Base-by-base conservation (phyloP, 768 basidiomycete species). In the Fomitopsis serialis region DNA sequence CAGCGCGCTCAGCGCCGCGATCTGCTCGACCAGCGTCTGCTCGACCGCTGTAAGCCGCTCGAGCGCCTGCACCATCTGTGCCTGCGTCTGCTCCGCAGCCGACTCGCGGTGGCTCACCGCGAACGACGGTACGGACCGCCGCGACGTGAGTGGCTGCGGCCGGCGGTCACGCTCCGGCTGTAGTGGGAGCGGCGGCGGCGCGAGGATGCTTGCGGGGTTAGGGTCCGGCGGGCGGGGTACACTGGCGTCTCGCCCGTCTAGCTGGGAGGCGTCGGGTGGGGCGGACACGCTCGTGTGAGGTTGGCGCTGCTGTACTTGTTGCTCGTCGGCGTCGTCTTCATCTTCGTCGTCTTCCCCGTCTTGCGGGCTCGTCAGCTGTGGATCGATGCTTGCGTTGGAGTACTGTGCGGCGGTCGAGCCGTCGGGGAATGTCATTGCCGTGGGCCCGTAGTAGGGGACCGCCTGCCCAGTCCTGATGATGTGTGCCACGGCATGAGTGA, bases 11-110 rank as follows among this genome's bases (percentile, higher is more conserved):
- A 67, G 52, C 35, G 58, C 53, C 24, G 52, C 64, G 56, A 78
- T 82, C 15, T 79, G 74, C 23, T 73, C 67, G 49, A 86, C 68
- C 71, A 87, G 72, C 19, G 72, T 73, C 56, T 86, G 83, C 4
- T 82, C 76, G 42, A 85, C 64, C 8, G 42, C 50, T 5, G 77
- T 69, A 22, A 85, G 62, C 56, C 80, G 78, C 12, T 78, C 64
- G 21, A 78, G 65, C 2, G 75, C 56, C 54, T 72, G 74, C 25
- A 81, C 75, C 56, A 1, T 53, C 48, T 35, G 46, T 12, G 24
- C n/a, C 27, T 48, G 46, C 46, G 46, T 17, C 29, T 27, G 32
- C 19, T 45, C 50, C 22, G 45, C 35, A 17, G 54, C 15, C 37
- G 37, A 6, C 8, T 40, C 37, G 15, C 19, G 13, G 37, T 40